These are phyloP conservation scores for Apophysomyces sp. DNA, from an alignment of 371 early-diverging fungal genomes.

Conservation along the genomic window DNA sequence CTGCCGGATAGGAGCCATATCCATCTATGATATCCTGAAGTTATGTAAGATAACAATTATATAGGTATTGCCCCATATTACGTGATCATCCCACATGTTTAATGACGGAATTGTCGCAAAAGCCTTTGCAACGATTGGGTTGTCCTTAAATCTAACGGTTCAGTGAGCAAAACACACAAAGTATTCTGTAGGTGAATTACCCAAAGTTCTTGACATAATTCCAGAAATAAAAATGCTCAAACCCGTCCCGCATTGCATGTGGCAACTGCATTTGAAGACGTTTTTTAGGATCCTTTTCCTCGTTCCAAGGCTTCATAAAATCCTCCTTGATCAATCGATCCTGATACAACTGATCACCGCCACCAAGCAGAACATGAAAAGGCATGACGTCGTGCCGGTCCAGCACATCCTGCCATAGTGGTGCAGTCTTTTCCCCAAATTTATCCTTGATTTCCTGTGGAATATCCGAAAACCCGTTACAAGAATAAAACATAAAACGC, in stretches of 20 bases:
- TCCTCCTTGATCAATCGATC: constrained; percentile 37
- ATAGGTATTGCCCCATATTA: constrained; percentile 15
- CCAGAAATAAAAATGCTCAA: constrained; percentile 74
- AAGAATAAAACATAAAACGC: constrained; percentile 64
- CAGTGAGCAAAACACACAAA: too few species aligned
- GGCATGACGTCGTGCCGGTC: constrained; percentile 67
- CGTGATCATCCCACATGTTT: constrained; percentile 85
- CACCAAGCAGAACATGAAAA: constrained; percentile 80
- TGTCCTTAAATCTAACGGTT: constrained; percentile 22
- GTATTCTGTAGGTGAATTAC: constrained; percentile 7
- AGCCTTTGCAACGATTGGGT: constrained; percentile 58
- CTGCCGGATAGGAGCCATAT: constrained; percentile 83
- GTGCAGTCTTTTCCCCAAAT: constrained; percentile 50
- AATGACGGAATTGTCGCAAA: constrained; percentile 72
- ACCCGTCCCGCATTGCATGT: constrained; percentile 50
- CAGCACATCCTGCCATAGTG: constrained; percentile 80
- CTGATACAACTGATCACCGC: constrained; percentile 85
- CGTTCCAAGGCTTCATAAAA: constrained; percentile 49
- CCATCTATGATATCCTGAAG: constrained; percentile 68
- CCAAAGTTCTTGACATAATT: constrained; percentile 74
- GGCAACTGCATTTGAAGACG: constrained; percentile 46
- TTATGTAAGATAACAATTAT: not conserved
- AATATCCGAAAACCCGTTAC: constrained; percentile 70
- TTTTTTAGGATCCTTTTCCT: constrained; percentile 35
- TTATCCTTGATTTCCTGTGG: constrained; percentile 40